Base-by-base conservation (phyloP, 2,329 filamentous ascomycete genomes). In the Triangularia verruculosa region DNA sequence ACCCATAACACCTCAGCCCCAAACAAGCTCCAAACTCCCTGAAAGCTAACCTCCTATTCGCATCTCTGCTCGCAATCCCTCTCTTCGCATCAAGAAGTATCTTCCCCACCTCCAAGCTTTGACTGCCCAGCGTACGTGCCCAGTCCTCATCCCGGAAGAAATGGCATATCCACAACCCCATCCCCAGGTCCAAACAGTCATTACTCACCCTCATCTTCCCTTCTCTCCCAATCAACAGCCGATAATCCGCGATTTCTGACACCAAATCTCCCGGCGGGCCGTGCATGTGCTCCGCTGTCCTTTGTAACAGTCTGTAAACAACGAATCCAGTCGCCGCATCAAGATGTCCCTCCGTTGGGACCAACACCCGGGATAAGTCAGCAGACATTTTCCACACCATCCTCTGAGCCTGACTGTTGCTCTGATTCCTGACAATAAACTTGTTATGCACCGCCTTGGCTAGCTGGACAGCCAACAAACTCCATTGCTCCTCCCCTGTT, bases 361-460 rank as follows among this genome's bases (percentile, higher is more conserved):
- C 82, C 0, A 86, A 73, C 3, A 80, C 76, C 15, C 66, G 68
- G 15, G 76, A 72, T 71, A 86, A 72, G 66, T 85, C 80, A 67
- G 77, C 78, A 2, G 78, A 78, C 67, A 86, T 76, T 72, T 87
- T 87, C 83, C 84, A 87, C 2, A 84, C 79, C 80, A 87, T 77
- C 11, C 70, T 72, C 34, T 71, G 27, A 1, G 64, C 61, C 1
- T 63, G 67, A 0, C 64, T 66, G 20, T 65, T 54, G 4, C 57
- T 24, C 15, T 66, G 67, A 32, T 71, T 59, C 7, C 39, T 47
- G 7, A 47, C 9, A 58, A 86, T 79, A 70, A 87, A 87, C 9
- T 72, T 76, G 6, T 79, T 79, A 62, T 86, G 83, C 8, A 85
- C 80, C 0, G 82, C 79, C 66, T 77, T 76, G 4, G 83, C 84